Conservation (phyloP, 1,139 yeast genomes). For the Blastobotrys raffinosifermentans region DNA sequence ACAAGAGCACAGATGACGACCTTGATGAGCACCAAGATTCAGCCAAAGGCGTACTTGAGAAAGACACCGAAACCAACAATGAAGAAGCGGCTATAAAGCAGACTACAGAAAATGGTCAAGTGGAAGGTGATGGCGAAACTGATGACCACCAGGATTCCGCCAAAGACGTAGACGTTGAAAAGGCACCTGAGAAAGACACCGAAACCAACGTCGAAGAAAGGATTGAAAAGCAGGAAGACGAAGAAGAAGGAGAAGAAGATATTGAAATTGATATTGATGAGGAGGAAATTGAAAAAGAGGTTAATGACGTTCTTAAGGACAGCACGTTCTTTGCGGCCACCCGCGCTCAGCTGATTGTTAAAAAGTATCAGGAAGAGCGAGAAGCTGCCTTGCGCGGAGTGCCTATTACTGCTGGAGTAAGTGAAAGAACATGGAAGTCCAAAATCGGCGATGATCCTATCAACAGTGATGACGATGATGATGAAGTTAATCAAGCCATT, state of each 20-base stretch:
- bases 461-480: constrained; percentile 77
- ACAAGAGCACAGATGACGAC: constrained; percentile 16
- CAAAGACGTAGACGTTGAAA: constrained; percentile 9
- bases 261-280: constrained; percentile 9
- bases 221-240: constrained; percentile 6
- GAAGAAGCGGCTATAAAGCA: constrained; percentile 12
- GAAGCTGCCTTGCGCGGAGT: not conserved
- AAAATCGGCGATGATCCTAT: constrained; percentile 56
- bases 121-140: constrained; percentile 1
- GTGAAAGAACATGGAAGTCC: constrained; percentile 31
- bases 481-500: constrained; percentile 56
- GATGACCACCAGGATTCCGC: constrained; percentile 6
- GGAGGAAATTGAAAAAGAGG: constrained; percentile 16
- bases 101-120: not conserved
- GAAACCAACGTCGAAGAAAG: constrained; percentile 16
- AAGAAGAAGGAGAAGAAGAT: not conserved
- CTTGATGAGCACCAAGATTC: constrained; percentile 2
- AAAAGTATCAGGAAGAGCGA: constrained; percentile 8
- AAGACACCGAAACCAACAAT: constrained; percentile 13
- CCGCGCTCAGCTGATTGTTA: constrained; percentile 7
- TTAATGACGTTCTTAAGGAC: constrained; percentile 20
- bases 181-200: constrained; percentile 9
- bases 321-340: constrained; percentile 13
- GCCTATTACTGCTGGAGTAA: constrained; percentile 23
- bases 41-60: not conserved